These are phyloP conservation scores for Nepenthes mirabilis DNA, from an alignment of 148 eudicot genomes.

Conservation along the genomic window DNA sequence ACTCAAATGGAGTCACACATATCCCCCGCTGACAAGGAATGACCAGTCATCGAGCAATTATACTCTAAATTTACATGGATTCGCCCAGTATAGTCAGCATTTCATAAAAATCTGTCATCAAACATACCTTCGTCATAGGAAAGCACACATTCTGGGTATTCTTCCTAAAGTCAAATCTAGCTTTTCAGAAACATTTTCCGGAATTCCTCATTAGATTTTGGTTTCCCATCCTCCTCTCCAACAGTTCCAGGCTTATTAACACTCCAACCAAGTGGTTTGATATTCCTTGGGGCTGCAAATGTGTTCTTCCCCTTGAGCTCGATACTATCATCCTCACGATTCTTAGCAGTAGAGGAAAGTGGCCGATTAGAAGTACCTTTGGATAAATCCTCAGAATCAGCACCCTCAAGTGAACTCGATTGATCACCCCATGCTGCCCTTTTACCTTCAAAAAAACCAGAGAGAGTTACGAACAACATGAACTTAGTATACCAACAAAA, in stretches of 20 bases:
- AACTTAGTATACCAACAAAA: neutral
- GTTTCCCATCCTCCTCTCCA: constrained; percentile 38
- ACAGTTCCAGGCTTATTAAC: constrained; percentile 18
- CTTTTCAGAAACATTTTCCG: constrained; percentile 56
- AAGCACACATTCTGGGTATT: too few species aligned
- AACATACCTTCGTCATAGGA: too few species aligned
- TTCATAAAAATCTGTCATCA: too few species aligned
- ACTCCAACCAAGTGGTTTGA: constrained; percentile 44
- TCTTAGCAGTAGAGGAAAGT: neutral
- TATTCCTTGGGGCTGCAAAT: constrained; percentile 75
- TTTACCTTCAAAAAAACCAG: too few species aligned
- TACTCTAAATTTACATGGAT: too few species aligned
- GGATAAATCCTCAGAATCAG: neutral
- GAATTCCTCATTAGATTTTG: constrained; percentile 88
- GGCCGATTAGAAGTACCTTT: too few species aligned
- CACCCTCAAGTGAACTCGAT: neutral
- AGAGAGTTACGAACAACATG: too few species aligned
- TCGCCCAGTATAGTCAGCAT: too few species aligned
- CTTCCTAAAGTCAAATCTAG: constrained; percentile 3
- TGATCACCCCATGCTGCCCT: too few species aligned
- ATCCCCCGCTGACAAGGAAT: too few species aligned
- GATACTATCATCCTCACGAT: constrained; percentile 14
- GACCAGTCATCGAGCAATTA: too few species aligned
- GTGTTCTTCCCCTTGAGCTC: constrained; percentile 68
- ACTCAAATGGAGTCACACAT: too few species aligned